phyloP scores from a whole-genome alignment of 2,329 filamentous ascomycete genomes.

The Cercospora sp. region DNA sequence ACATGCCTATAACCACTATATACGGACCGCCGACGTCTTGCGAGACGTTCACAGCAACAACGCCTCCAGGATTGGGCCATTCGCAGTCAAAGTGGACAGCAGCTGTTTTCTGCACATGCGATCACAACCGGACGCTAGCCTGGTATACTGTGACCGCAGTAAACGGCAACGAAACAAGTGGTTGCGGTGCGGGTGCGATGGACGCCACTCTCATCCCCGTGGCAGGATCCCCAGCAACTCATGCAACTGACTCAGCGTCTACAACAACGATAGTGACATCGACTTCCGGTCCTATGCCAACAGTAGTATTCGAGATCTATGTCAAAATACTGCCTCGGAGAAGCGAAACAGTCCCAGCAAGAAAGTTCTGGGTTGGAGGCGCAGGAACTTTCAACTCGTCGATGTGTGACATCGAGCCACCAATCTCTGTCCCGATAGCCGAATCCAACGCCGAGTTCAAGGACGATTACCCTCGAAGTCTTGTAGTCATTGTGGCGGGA shows the following conservation, averaged over 20 bases:
- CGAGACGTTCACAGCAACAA: background rate
- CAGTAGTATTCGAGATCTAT: background rate
- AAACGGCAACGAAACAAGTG: background rate
- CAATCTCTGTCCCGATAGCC: too few species aligned
- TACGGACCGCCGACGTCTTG: background rate
- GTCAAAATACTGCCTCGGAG: too few species aligned
- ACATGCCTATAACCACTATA: background rate
- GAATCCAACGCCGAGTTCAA: background rate
- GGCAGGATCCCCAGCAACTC: background rate
- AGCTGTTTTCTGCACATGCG: background rate
- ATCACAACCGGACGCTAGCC: background rate
- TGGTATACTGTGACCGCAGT: background rate
- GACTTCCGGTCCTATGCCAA: too few species aligned
- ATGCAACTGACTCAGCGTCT: background rate
- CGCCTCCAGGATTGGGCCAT: background rate
- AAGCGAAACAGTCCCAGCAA: too few species aligned
- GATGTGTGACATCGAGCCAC: background rate
- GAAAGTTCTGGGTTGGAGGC: too few species aligned
- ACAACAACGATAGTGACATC: too few species aligned
- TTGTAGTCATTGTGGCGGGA: too few species aligned
- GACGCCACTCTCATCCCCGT: background rate
- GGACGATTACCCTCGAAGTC: too few species aligned
- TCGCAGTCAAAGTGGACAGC: background rate
- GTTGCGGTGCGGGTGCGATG: background rate
- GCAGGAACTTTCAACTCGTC: background rate